Evolutionary conservation across 768 basidiomycete genomes (phyloP).

Genomic region (Lentinula edodes): DNA sequence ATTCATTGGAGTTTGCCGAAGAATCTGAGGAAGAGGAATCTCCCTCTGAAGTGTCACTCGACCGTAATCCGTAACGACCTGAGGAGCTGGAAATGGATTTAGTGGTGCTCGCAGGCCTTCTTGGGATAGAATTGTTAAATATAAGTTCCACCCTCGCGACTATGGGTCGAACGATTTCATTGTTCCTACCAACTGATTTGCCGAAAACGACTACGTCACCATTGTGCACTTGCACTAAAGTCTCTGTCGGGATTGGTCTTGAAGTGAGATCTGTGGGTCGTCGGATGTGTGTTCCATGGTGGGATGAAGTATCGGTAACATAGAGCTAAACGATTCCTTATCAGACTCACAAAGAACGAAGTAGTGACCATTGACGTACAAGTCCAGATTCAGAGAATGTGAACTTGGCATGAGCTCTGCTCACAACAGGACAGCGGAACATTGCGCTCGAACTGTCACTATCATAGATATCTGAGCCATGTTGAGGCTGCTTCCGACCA

Average conservation of each 20-base stretch:
- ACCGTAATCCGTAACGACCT: conserved; percentile 7
- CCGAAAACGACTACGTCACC: conserved; percentile 76
- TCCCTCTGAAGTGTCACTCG: not conserved
- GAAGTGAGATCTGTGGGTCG: conserved; percentile 45
- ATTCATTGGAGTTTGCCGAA: conserved; percentile 1
- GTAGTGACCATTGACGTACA: conserved; percentile 34
- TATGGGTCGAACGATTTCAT: conserved; percentile 57
- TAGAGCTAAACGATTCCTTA: conserved; percentile 44
- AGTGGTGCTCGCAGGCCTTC: not conserved
- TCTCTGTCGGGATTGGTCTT: conserved; percentile 47
- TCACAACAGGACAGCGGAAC: conserved; percentile 76
- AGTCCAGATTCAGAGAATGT: conserved; percentile 64
- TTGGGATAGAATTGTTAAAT: conserved; percentile 19
- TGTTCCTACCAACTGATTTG: conserved; percentile 63
- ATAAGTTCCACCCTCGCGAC: conserved; percentile 56
- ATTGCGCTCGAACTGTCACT: conserved; percentile 45
- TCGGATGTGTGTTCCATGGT: conserved; percentile 71
- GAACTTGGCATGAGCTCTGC: conserved; percentile 74
- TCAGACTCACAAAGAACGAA: conserved; percentile 8
- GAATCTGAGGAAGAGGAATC: conserved; percentile 5
- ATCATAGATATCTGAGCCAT: conserved; percentile 33
- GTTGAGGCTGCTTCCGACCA: conserved; percentile 57
- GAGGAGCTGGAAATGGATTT: not conserved
- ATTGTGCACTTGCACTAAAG: conserved; percentile 51
- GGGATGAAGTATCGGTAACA: conserved; percentile 65